Percentiles rank a stretch among this genome's conserved stretches.
These are phyloP conservation scores for Globisporangium orthogonon DNA, from an alignment of 352 stramenopile genomes.

Conservation along the genomic window DNA sequence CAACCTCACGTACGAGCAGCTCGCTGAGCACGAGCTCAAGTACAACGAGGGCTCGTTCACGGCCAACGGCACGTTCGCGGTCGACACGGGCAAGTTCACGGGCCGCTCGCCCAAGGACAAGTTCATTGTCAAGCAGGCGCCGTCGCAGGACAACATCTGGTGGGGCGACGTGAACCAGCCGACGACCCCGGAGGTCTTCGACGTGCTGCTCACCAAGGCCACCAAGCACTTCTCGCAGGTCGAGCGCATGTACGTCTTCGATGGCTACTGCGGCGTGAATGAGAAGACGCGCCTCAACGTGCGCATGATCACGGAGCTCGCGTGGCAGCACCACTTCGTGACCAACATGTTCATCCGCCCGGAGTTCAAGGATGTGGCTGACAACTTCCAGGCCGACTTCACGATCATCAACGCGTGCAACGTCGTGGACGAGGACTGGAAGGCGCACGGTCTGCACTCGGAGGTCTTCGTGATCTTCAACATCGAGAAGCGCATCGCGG, in stretches of 20 bases:
- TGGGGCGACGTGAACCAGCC: constrained; percentile 97
- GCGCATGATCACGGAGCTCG: constrained; percentile 96
- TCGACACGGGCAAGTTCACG: constrained; percentile 99
- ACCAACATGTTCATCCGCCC: constrained; percentile 96
- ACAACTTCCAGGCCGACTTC: constrained; percentile 95
- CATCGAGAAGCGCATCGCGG: constrained; percentile 92
- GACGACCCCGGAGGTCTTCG: constrained; percentile 91
- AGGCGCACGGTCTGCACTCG: constrained; percentile 92
- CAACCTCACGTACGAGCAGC: constrained; percentile 95
- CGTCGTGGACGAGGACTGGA: constrained; percentile 92
- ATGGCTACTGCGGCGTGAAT: constrained; percentile 94
- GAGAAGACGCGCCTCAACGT: constrained; percentile 92
- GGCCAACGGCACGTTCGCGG: constrained; percentile 92
- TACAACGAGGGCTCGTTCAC: constrained; percentile 92
- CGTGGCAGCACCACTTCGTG: constrained; percentile 98
- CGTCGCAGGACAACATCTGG: constrained; percentile 93
- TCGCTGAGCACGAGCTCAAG: constrained; percentile 92
- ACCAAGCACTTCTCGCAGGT: constrained; percentile 92
- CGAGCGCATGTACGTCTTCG: constrained; percentile 95
- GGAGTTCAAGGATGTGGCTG: constrained; percentile 78
- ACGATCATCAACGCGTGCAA: constrained; percentile 98
- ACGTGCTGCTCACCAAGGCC: constrained; percentile 91
- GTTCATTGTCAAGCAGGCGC: constrained; percentile 94
- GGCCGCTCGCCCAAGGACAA: constrained; percentile 98
- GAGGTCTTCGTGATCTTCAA: constrained; percentile 97